Base-by-base conservation (phyloP, 345 rosid species). In the Mallotus nudiflorus region DNA sequence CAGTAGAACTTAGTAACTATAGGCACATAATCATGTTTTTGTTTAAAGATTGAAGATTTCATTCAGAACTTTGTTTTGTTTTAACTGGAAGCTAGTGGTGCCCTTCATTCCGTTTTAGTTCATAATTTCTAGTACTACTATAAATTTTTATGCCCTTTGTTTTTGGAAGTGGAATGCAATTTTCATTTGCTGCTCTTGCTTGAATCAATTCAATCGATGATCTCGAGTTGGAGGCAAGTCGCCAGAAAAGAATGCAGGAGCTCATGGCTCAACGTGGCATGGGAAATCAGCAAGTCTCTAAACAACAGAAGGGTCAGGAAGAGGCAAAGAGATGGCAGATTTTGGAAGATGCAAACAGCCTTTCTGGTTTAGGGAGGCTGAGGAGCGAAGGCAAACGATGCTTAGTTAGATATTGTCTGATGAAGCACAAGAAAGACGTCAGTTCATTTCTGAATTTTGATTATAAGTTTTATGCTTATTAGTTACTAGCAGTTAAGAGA, bases 231-330 rank as follows among this genome's bases (percentile, higher is more conserved):
- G 96, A 94, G 82, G 97, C 98, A 50, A 94, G 91, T 15, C 89
- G 98, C 59, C 89, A 89, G 73, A 89, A 91, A 81, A 88, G 97
- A 75, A 94, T 94, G 98, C 98, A 85, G 77, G 96, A 94, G 82
- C 91, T 94, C 19, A 91, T 91, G 98, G 96, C 90, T 79, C 92
- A 80, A 60, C 92, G 81, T 19, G 89, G 97, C 80, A 20, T 65
- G 78, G 94, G 92, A 15, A 85, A 22, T 78, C 90, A 85, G 71
- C 92, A 83, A 59, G 84, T 81, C 71, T 54, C 87, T 55, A 97
- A 90, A 42, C 93, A 94, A 64, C 91, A 88, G 78, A 83, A 81
- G 16, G 93, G 86, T 65, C 96, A 87, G 75, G 97, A 94, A 63
- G 98, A 91, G 35, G 95, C 97, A 69, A 86, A 83, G 82, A 90